Evolutionary conservation across 2,329 filamentous ascomycete species (phyloP), one percentile per base, ranked within the genome.

Genomic region (Didymella lethalis): DNA sequence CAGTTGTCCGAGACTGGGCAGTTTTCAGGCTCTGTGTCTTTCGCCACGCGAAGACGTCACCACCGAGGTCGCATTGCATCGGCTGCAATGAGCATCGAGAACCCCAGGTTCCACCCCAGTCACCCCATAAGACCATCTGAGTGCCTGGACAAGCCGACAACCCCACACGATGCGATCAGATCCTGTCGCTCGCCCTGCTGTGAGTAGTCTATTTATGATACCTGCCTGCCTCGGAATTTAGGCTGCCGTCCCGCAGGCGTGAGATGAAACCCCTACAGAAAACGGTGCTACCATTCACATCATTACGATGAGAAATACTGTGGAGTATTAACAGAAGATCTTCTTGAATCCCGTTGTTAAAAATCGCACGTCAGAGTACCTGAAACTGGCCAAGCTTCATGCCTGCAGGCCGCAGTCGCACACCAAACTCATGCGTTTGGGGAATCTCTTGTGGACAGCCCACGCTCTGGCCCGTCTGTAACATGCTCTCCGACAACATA

Each of bases 381-480:
- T 76, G 74, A 77, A 75, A 75, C 74, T 20, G 29, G 68, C 62
- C 62, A 65, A 68, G 73, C 66, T 64, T 77, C 72, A 75, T 57
- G 59, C 57, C 62, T 65, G 63, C 58, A 50, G 49, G 63, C 69
- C 69, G 68, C 69, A 69, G 64, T 67, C 67, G 68, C 64, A 67
- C 54, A 64, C 64, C 66, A 73, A 72, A 74, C 70, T 74, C 73
- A 72, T 75, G 73, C 73, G 73, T 77, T 75, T 75, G 59, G 61
- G 58, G 67, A 61, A 60, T 61, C 64, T 65, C 66, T 57, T 61
- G 59, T 65, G 59, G 59, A 59, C 48, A 57, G 41, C 36, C 46
- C 55, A n/a, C 45, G 25, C 65, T 69, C 68, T 61, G 57, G 61
- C 47, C 63, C 62, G 49, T 66, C 73, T 77, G 74, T 62, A 68